Conservation (phyloP, 768 basidiomycete species). For the Porphyrellus cyaneotinctus region DNA sequence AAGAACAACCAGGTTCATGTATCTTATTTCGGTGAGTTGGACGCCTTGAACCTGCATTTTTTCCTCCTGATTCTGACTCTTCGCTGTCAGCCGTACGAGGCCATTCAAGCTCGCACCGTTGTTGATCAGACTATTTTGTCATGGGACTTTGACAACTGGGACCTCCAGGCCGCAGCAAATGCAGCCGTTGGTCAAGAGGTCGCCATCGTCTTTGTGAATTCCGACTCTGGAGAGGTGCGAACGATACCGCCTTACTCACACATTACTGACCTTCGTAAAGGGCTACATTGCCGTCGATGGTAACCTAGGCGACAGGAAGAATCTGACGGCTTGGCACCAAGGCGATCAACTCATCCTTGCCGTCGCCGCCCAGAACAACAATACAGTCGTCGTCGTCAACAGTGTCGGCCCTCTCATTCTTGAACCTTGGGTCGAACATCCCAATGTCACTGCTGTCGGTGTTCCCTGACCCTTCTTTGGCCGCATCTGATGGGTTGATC, state of each 20-base stretch:
- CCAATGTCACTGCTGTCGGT: constrained; percentile 67
- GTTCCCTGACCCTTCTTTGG: constrained; percentile 29
- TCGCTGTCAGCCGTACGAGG: constrained; percentile 60
- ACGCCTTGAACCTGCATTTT: neutral
- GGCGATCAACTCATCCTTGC: constrained; percentile 41
- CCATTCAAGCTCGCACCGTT: constrained; percentile 71
- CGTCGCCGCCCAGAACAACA: constrained; percentile 65
- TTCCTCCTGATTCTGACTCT: neutral
- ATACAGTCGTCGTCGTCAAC: constrained; percentile 79
- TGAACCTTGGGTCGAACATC: constrained; percentile 71
- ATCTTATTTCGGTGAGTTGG: constrained; percentile 63
- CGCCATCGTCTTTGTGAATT: constrained; percentile 76
- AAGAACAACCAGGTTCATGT: constrained; percentile 70
- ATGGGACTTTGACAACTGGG: constrained; percentile 69
- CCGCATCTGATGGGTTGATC: constrained; percentile 17
- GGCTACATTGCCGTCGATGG: constrained; percentile 57
- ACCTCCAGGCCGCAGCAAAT: constrained; percentile 48
- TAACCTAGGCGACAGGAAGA: constrained; percentile 39
- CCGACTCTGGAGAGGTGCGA: constrained; percentile 74
- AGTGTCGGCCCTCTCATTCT: constrained; percentile 67
- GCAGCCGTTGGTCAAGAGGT: constrained; percentile 51
- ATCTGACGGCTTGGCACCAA: constrained; percentile 38
- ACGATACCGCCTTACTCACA: neutral
- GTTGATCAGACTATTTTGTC: constrained; percentile 59
- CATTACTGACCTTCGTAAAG: constrained; percentile 19